phyloP scores from a whole-genome alignment of 2,329 filamentous ascomycete species.

The Colletotrichum sublineola region DNA sequence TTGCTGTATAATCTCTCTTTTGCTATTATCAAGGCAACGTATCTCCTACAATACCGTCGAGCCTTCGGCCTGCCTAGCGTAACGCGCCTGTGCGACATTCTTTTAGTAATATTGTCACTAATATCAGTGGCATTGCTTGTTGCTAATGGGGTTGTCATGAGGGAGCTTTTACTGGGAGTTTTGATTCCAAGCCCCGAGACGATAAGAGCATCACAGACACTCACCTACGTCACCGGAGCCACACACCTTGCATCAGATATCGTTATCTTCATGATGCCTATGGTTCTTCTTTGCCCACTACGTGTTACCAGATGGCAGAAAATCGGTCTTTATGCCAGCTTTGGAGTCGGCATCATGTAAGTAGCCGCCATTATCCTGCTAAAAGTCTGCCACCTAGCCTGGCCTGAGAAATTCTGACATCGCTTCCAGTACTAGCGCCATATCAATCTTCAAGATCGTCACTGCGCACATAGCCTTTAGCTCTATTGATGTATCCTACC shows the following conservation, averaged over 20 bases:
- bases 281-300: slow-evolving; percentile 24
- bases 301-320: slow-evolving; percentile 35
- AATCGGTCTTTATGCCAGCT: slow-evolving; percentile 22
- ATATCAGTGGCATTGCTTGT: slow-evolving; percentile 9
- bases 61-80: slow-evolving; percentile 44
- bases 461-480: neutral
- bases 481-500: neutral
- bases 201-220: neutral
- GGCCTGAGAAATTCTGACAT: neutral
- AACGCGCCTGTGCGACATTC: slow-evolving; percentile 24
- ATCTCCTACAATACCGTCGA: slow-evolving; percentile 54
- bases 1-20: slow-evolving; percentile 49
- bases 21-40: slow-evolving; percentile 50
- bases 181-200: neutral
- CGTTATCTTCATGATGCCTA: slow-evolving; percentile 40
- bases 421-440: slow-evolving; percentile 11
- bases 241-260: slow-evolving; percentile 38
- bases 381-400: neutral
- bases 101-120: neutral
- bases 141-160: neutral
- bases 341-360: slow-evolving; percentile 38
- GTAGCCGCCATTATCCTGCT: neutral
- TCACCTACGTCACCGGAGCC: slow-evolving; percentile 5
- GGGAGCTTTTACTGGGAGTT: neutral
- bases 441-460: slow-evolving; percentile 8